A percentile compares a stretch with the other conserved stretches of the same genome.
Evolutionary conservation across 176 grass and related monocot species (phyloP).

Genomic region (Musa acuminata): DNA sequence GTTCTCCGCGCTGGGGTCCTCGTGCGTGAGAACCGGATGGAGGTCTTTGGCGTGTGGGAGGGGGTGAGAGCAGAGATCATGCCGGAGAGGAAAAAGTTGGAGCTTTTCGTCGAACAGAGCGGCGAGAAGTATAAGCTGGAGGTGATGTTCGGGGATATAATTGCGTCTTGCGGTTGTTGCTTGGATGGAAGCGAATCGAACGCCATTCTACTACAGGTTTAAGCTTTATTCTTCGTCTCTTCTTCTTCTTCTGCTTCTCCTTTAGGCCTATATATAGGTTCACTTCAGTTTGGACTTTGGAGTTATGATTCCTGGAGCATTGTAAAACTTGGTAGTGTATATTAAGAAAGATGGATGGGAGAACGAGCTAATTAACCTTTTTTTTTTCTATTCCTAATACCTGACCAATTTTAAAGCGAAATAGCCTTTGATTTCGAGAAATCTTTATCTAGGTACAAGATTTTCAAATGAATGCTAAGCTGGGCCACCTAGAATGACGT

Average conservation of each 20-base stretch:
- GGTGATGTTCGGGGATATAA: conserved; percentile 62
- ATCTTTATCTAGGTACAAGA: too few relatives aligned
- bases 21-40: conserved; percentile 20
- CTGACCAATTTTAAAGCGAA: too few relatives aligned
- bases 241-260: neutral
- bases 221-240: neutral
- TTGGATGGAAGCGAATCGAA: conserved; percentile 10
- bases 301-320: neutral
- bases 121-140: conserved; percentile 56
- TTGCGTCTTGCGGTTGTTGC: conserved; percentile 42
- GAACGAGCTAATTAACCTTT: too few relatives aligned
- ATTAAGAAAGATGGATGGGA: neutral
- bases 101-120: conserved; percentile 51
- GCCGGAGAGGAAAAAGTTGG: conserved; percentile 47
- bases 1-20: conserved; percentile 23
- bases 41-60: conserved; percentile 46
- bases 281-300: neutral
- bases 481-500: too few relatives aligned
- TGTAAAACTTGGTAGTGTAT: neutral
- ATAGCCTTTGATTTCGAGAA: too few relatives aligned
- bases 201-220: conserved; percentile 68
- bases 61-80: conserved; percentile 72
- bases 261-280: neutral
- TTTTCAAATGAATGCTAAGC: too few relatives aligned
- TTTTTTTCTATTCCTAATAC: too few relatives aligned